A percentile compares a stretch with the other conserved stretches of the same genome.
Evolutionary conservation across 192 early-diverging fungal genomes (phyloP).

Genomic region (Coemansia sp.): DNA sequence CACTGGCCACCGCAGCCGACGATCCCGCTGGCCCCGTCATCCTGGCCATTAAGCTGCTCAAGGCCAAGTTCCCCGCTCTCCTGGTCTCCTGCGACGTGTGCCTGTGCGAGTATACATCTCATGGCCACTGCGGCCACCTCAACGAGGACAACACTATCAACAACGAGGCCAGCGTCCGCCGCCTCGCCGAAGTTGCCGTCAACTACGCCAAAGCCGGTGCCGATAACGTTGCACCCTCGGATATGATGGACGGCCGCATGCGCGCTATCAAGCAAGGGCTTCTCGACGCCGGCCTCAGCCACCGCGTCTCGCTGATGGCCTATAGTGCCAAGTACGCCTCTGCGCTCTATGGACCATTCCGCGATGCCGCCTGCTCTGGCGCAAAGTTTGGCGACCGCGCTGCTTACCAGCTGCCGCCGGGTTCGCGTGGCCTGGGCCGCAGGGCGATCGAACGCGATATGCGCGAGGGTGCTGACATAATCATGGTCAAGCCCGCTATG

Average conservation of each 20-base stretch:
- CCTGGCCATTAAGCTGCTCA: constrained; percentile 76
- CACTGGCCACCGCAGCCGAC: constrained; percentile 77
- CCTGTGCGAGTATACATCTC: constrained; percentile 92
- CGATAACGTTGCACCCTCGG: constrained; percentile 89
- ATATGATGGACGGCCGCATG: constrained; percentile 99
- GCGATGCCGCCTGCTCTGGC: constrained; percentile 94
- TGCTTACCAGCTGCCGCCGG: constrained; percentile 92
- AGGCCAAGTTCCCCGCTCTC: constrained; percentile 73
- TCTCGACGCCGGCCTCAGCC: constrained; percentile 68
- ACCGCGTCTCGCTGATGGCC: constrained; percentile 88
- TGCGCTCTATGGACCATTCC: constrained; percentile 96
- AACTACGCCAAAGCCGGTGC: constrained; percentile 90
- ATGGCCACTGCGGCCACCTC: constrained; percentile 94
- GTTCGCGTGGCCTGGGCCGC: constrained; percentile 85
- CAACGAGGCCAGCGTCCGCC: constrained; percentile 74
- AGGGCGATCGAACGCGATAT: constrained; percentile 88
- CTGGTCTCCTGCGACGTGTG: constrained; percentile 94
- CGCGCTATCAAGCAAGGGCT: constrained; percentile 88
- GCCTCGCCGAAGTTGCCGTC: constrained; percentile 82
- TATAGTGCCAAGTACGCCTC: constrained; percentile 98
- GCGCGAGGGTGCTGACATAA: constrained; percentile 91
- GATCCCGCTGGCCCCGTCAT: constrained; percentile 84
- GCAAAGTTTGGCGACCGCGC: constrained; percentile 89
- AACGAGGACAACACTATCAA: constrained; percentile 80
- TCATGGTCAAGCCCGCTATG: constrained; percentile 97